phyloP scores from a whole-genome alignment of 192 early-diverging fungal genomes.

The Coemansia sp. region DNA sequence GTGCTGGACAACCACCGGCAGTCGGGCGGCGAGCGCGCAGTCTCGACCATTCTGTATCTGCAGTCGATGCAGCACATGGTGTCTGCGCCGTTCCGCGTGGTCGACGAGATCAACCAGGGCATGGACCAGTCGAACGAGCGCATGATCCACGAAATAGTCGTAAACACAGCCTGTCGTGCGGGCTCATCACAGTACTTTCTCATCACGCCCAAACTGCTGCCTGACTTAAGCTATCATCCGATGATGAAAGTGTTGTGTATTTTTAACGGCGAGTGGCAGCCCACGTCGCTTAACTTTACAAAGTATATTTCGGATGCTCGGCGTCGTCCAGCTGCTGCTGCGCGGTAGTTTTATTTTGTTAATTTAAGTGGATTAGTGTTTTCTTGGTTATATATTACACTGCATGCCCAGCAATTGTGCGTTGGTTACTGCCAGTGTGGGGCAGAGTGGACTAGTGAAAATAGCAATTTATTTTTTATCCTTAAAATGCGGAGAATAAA shows the following conservation, averaged over 20 bases:
- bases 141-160: constrained; percentile 89
- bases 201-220: constrained; percentile 98
- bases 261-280: constrained; percentile 92
- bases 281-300: constrained; percentile 51
- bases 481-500: too few species aligned
- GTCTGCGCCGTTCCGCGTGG: constrained; percentile 93
- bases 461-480: too few species aligned
- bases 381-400: too few species aligned
- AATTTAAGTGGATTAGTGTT: too few species aligned
- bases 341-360: too few species aligned
- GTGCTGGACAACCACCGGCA: constrained; percentile 84
- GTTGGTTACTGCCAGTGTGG: too few species aligned
- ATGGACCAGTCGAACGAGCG: constrained; percentile 98
- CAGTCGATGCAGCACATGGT: constrained; percentile 85
- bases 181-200: constrained; percentile 78
- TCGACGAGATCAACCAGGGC: constrained; percentile 99
- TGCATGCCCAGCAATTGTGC: too few species aligned
- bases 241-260: constrained; percentile 90
- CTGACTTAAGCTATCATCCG: constrained; percentile 87
- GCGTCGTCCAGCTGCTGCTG: not conserved
- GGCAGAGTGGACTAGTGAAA: too few species aligned
- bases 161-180: constrained; percentile 71
- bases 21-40: constrained; percentile 95
- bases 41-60: constrained; percentile 94
- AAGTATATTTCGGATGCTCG: constrained; percentile 46